Conservation (phyloP, 768 basidiomycete genomes). For the Chalciporus pseudorubinellus region DNA sequence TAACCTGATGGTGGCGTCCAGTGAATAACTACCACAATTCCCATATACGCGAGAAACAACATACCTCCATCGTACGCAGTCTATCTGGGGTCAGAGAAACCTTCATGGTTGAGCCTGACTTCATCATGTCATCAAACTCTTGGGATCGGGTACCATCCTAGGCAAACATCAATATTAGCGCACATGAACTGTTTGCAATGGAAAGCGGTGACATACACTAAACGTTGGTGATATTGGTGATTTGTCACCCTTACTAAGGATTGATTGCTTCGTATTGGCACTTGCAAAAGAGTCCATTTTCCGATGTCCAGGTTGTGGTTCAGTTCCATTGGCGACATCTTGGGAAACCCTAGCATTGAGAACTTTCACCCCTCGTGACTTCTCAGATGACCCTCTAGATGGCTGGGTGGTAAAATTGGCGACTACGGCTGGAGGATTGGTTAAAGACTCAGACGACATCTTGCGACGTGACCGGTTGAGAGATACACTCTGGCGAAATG, state of each 20-base stretch:
- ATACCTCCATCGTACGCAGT: constrained; percentile 89
- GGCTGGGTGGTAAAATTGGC: constrained; percentile 19
- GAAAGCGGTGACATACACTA: constrained; percentile 25
- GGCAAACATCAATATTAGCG: constrained; percentile 5
- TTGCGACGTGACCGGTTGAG: constrained; percentile 28
- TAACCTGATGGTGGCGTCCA: constrained; percentile 42
- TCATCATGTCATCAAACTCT: constrained; percentile 93
- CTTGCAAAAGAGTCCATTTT: constrained; percentile 55
- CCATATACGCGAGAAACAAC: constrained; percentile 30
- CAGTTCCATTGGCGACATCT: constrained; percentile 40
- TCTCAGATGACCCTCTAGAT: constrained; percentile 63
- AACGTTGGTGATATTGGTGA: constrained; percentile 35
- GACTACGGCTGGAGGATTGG: constrained; percentile 10
- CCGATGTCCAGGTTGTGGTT: constrained; percentile 48
- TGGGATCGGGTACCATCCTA: constrained; percentile 60
- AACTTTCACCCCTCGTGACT: constrained; percentile 58
- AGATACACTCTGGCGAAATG: constrained; percentile 23
- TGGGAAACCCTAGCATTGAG: constrained; percentile 44
- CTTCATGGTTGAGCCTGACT: constrained; percentile 88
- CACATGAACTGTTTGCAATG: background rate
- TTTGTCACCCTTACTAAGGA: constrained; percentile 31
- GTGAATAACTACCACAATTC: constrained; percentile 10
- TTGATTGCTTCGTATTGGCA: constrained; percentile 43
- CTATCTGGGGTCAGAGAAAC: constrained; percentile 94
- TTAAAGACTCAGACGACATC: constrained; percentile 41